Base-by-base conservation (phyloP, 2,329 filamentous ascomycete species). In the Spiromastix sp. region DNA sequence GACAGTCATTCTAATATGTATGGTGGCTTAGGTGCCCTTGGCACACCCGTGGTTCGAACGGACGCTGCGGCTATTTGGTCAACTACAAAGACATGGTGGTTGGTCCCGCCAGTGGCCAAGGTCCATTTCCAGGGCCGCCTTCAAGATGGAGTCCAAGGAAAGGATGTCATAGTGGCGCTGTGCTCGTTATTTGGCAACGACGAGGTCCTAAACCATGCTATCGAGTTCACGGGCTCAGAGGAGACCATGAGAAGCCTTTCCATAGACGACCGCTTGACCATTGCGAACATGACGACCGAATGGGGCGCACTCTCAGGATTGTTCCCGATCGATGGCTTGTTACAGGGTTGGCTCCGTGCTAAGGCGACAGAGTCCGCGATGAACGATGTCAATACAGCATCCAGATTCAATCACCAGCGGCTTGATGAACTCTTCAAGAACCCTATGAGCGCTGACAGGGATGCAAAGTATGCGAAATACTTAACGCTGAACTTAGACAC, bases 141-240 rank as follows among this genome's bases (percentile, higher is more conserved):
- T 5, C 87, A 85, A 0, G 63, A 66, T 1, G 87, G 87, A 8
- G 86, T 94, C 1, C 85, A 81, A 0, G 89, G 86, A 19, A 96
- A 98, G 60, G 91, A 96, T 56, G 82, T 94, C 9, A 96, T 96
- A 45, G 74, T 95, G 17, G 84, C 85, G 1, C 70, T 96, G 1
- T 93, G 85, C 47, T 84, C 82, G 1, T 62, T 94, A 0, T 93
- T 96, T 66, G 82, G 83, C 60, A 76, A 81, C 36, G 81, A 85
- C 47, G 85, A 94, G 29, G 89, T 95, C 0, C 69, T 95, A 10
- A 96, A 96, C 61, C 85, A 94, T 53, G 77, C 77, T 4, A 79
- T 96, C 41, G 89, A 96, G 52, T 94, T 95, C 50, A 77, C 76
- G 0, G 89, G 87, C 9, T 77, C 79, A 0, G 77, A 85, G 43